phyloP scores from a whole-genome alignment of 2,329 filamentous ascomycete genomes.

The Aspergillus proliferans region DNA sequence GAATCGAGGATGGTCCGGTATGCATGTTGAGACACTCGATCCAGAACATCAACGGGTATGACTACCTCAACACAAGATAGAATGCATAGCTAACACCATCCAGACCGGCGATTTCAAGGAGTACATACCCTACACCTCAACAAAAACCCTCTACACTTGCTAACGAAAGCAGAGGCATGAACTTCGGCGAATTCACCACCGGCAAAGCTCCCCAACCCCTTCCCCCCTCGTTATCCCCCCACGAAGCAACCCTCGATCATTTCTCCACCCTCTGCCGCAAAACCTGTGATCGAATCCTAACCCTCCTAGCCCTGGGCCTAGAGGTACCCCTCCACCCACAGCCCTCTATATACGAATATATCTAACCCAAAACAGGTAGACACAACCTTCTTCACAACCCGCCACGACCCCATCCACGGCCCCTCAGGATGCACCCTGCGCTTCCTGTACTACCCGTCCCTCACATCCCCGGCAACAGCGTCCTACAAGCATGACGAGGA shows the following conservation, averaged over 20 bases:
- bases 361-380: slow-evolving; percentile 30
- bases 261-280: slow-evolving; percentile 67
- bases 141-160: not conserved
- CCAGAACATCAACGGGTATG: slow-evolving; percentile 70
- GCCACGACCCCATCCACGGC: slow-evolving; percentile 50
- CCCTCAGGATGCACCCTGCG: slow-evolving; percentile 57
- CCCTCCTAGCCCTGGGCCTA: slow-evolving; percentile 72
- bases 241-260: slow-evolving; percentile 55
- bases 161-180: slow-evolving; percentile 64
- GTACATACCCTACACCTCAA: slow-evolving; percentile 43
- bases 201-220: slow-evolving; percentile 71
- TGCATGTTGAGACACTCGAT: slow-evolving; percentile 84
- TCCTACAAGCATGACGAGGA: slow-evolving; percentile 50
- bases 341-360: not conserved
- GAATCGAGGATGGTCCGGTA: slow-evolving; percentile 83
- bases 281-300: slow-evolving; percentile 67
- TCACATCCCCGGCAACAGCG: slow-evolving; percentile 37
- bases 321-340: slow-evolving; percentile 41
- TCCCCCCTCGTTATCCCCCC: slow-evolving; percentile 55
- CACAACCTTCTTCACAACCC: slow-evolving; percentile 52
- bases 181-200: slow-evolving; percentile 71
- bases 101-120: slow-evolving; percentile 84
- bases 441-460: slow-evolving; percentile 66
- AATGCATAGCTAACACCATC: slow-evolving; percentile 6
- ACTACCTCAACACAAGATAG: slow-evolving; percentile 4